Conservation (phyloP, 371 early-diverging fungal species). For the Conidiobolus incongruus region DNA sequence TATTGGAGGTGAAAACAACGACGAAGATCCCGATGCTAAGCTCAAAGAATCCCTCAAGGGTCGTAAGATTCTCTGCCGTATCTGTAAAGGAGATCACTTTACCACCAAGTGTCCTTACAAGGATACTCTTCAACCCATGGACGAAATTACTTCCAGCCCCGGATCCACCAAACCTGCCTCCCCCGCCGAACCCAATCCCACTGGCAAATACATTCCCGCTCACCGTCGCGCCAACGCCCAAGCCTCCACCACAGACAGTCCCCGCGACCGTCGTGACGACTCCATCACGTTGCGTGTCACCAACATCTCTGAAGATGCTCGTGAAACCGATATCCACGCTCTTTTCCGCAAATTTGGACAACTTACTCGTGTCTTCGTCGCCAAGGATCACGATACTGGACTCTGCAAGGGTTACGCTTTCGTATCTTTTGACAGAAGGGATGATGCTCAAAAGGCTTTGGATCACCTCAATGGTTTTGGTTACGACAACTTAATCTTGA, state of each 20-base stretch:
- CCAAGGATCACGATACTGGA: constrained; percentile 66
- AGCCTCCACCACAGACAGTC: too few species aligned
- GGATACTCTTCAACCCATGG: constrained; percentile 59
- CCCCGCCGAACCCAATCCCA: constrained; percentile 8
- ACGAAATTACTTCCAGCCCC: constrained; percentile 12
- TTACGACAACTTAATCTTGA: constrained; percentile 83
- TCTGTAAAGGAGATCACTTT: constrained; percentile 91
- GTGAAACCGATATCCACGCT: constrained; percentile 71
- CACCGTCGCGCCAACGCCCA: constrained; percentile 46
- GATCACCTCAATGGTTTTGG: constrained; percentile 74
- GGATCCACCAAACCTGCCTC: constrained; percentile 8
- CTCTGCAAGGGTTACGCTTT: constrained; percentile 89
- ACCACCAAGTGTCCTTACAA: constrained; percentile 95
- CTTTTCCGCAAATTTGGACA: constrained; percentile 70
- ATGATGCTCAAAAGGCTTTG: constrained; percentile 65
- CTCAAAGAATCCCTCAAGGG: constrained; percentile 17
- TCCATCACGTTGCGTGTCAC: constrained; percentile 77
- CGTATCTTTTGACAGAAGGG: constrained; percentile 58
- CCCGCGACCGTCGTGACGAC: constrained; percentile 37
- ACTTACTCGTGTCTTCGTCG: constrained; percentile 56
- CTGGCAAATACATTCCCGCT: constrained; percentile 64
- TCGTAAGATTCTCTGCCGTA: constrained; percentile 83
- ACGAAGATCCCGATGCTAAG: constrained; percentile 8
- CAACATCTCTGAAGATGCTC: constrained; percentile 84
- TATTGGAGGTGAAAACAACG: constrained; percentile 8